Evolutionary conservation across 2,329 filamentous ascomycete genomes (phyloP).

Genomic region (Aspergillus caelatus): DNA sequence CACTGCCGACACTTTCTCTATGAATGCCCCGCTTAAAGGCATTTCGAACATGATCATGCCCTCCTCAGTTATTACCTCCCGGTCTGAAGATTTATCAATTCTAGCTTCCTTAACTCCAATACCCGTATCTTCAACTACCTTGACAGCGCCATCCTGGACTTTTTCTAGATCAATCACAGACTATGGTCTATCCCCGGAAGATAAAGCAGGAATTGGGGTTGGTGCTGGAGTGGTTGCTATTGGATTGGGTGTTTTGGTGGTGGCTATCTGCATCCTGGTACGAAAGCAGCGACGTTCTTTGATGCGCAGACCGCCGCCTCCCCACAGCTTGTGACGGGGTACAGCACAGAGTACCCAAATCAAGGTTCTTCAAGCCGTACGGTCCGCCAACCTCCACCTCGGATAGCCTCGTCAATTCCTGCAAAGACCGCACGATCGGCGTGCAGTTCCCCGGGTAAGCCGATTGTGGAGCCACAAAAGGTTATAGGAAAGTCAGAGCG

Average conservation of each 20-base stretch:
- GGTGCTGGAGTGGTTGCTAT: not conserved
- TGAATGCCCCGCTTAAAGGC: rapidly evolving
- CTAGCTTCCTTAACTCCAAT: not conserved
- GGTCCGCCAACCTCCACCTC: not conserved
- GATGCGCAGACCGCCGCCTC: not conserved
- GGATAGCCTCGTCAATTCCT: not conserved
- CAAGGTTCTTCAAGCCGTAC: not conserved
- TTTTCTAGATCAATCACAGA: not conserved
- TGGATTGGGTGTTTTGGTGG: not conserved
- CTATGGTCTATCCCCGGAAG: not conserved
- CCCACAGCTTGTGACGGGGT: not conserved
- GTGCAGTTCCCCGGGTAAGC: too few species aligned
- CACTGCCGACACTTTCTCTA: rapidly evolving
- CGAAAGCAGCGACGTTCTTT: not conserved
- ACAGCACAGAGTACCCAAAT: not conserved
- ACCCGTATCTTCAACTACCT: too few species aligned
- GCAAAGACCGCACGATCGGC: too few species aligned
- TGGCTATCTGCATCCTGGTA: not conserved
- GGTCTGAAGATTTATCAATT: rapidly evolving
- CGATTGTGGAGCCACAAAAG: too few species aligned
- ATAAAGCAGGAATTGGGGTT: not conserved
- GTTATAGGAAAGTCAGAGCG: too few species aligned
- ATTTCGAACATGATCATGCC: rapidly evolving
- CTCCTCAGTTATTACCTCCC: not conserved
- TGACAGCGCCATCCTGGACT: not conserved